Percentiles rank a stretch among this genome's conserved stretches.
Evolutionary conservation across 2,329 filamentous ascomycete species (phyloP).

Genomic region (Fusarium nurragi): DNA sequence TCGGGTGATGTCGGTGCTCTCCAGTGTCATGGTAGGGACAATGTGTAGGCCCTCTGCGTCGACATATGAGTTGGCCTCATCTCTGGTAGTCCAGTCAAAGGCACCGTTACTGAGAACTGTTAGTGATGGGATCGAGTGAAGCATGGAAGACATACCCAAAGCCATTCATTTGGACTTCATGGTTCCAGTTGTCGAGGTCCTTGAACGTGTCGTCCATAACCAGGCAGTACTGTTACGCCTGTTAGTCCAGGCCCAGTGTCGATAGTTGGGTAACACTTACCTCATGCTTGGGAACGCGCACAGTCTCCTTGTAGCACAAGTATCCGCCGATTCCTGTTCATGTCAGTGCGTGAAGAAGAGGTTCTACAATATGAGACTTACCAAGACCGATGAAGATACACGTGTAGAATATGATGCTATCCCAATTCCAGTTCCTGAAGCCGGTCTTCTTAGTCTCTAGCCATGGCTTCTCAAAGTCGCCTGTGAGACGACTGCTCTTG

Average conservation of each 20-base stretch:
- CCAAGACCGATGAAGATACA: constrained; percentile 36
- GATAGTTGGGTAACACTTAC: background rate
- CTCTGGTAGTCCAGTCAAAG: constrained; percentile 63
- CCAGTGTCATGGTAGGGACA: constrained; percentile 58
- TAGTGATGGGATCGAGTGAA: background rate
- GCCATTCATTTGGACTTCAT: constrained; percentile 54
- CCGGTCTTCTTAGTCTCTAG: constrained; percentile 32
- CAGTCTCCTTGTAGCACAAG: constrained; percentile 35
- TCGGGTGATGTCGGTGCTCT: constrained; percentile 43
- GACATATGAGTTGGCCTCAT: constrained; percentile 56
- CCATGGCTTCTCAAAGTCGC: constrained; percentile 44
- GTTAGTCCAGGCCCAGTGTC: background rate
- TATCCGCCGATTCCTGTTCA: constrained; percentile 27
- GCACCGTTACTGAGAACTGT: constrained; percentile 45
- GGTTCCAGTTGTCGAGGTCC: constrained; percentile 56
- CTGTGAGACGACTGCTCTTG: constrained; percentile 39
- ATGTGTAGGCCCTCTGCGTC: constrained; percentile 60
- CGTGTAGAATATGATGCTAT: constrained; percentile 44
- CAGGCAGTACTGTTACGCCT: constrained; percentile 32
- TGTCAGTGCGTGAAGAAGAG: background rate
- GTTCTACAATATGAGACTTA: background rate
- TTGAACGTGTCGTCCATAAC: constrained; percentile 40
- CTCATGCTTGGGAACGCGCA: constrained; percentile 30
- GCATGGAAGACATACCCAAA: constrained; percentile 47
- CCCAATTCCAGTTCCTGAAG: constrained; percentile 36